Evolutionary conservation across 805 yeast species (phyloP).

Genomic region (Starmerella etchellsii): DNA sequence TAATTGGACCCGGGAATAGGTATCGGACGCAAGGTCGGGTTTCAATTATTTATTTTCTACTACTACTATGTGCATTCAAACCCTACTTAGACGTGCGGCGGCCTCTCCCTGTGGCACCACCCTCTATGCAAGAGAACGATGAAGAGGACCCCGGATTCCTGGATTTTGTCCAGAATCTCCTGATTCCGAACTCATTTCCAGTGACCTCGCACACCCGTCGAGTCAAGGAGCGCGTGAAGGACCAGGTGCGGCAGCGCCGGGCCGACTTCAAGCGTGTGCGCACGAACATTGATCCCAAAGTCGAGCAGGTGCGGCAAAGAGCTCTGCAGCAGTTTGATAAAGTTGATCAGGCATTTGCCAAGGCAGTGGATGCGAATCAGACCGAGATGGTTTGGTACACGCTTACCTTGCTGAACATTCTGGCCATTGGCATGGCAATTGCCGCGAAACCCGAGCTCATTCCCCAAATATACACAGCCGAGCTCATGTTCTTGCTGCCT

Average conservation of each 20-base stretch:
- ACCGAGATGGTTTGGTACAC: conserved; percentile 77
- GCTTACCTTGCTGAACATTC: conserved; percentile 51
- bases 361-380: conserved; percentile 24
- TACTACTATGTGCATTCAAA: too few species aligned
- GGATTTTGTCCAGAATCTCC: too few species aligned
- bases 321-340: conserved; percentile 23
- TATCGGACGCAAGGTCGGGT: too few species aligned
- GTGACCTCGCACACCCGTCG: too few species aligned
- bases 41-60: too few species aligned
- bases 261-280: conserved; percentile 9
- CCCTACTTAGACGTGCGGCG: too few species aligned
- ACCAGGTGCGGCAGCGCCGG: conserved; percentile 11
- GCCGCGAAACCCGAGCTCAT: conserved; percentile 68
- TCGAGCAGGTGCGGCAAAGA: conserved; percentile 23
- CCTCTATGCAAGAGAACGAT: too few species aligned
- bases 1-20: too few species aligned
- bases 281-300: conserved; percentile 14
- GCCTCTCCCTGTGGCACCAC: too few species aligned
- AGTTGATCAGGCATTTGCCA: conserved; percentile 22
- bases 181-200: too few species aligned
- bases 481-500: conserved; percentile 60
- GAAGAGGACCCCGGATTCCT: too few species aligned
- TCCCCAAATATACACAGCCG: conserved; percentile 57
- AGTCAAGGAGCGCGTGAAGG: conserved; percentile 16
- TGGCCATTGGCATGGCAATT: conserved; percentile 58